Conservation (phyloP, 139 green algal genomes). For the Chlamydomonas eustigma region DNA sequence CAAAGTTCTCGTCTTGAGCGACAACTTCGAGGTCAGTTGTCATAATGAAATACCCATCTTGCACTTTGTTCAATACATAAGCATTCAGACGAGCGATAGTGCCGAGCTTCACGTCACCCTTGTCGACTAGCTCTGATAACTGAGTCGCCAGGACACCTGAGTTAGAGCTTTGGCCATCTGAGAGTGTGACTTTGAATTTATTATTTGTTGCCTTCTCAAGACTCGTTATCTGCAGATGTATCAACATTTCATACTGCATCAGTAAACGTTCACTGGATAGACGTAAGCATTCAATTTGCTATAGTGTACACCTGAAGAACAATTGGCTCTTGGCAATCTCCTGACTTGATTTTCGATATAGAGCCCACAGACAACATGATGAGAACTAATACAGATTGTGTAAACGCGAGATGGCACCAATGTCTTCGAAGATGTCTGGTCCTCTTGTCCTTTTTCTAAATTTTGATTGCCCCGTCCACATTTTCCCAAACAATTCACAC, state of each 20-base stretch:
- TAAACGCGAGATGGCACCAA: no score
- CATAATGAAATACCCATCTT: constrained; percentile 24
- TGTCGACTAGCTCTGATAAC: constrained; percentile 18
- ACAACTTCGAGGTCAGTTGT: constrained; percentile 32
- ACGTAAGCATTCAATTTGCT: no score
- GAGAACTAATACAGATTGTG: not conserved
- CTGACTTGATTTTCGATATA: not conserved
- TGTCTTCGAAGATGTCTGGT: no score
- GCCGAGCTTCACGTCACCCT: constrained; percentile 11
- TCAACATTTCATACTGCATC: not conserved
- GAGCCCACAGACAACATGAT: not conserved
- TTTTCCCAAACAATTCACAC: no score
- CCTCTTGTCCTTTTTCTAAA: no score
- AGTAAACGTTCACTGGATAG: constrained; percentile 2
- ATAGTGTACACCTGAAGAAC: not conserved
- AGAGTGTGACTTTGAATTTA: constrained; percentile 39
- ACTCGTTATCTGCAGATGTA: not conserved
- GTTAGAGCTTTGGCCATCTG: constrained; percentile 40
- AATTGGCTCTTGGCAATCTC: not conserved
- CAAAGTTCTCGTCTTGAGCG: not conserved
- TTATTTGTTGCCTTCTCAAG: not conserved
- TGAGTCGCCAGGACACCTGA: constrained; percentile 39
- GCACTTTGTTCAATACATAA: constrained; percentile 9
- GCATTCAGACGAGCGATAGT: constrained; percentile 12
- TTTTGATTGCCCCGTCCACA: no score